Evolutionary conservation across 2,329 filamentous ascomycete genomes (phyloP).

Genomic region (Celoporthe dispersa): DNA sequence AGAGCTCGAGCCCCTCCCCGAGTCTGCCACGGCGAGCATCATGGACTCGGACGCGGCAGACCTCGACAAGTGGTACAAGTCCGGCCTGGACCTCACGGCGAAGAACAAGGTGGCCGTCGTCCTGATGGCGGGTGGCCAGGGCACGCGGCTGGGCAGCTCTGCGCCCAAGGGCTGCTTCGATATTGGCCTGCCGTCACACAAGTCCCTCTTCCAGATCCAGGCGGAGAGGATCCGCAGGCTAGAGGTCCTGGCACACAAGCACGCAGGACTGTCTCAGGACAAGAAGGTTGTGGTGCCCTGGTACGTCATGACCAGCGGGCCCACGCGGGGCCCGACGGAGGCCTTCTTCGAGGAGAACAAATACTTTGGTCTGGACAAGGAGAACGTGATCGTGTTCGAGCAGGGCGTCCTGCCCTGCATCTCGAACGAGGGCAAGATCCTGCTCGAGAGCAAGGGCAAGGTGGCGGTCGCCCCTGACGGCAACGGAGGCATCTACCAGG

Average conservation of each 20-base stretch:
- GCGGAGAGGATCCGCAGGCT: conserved; percentile 90
- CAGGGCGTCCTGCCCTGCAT: conserved; percentile 97
- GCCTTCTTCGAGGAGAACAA: conserved; percentile 87
- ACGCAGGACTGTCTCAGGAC: conserved; percentile 55
- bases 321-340: conserved; percentile 89
- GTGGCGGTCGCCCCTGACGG: conserved; percentile 95
- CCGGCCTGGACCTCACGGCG: conserved; percentile 78
- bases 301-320: conserved; percentile 99
- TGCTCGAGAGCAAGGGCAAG: conserved; percentile 87
- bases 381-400: conserved; percentile 92
- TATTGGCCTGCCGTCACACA: conserved; percentile 89
- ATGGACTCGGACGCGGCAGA: conserved; percentile 83
- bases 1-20: conserved; percentile 83
- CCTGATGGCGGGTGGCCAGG: conserved; percentile 96
- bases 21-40: conserved; percentile 84
- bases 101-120: conserved; percentile 83
- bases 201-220: conserved; percentile 97
- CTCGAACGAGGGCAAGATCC: conserved; percentile 95
- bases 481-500: conserved; percentile 96
- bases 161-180: conserved; percentile 97
- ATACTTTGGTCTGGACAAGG: conserved; percentile 86
- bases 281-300: conserved; percentile 76
- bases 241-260: conserved; percentile 77
- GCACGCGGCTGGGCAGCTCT: conserved; percentile 90
- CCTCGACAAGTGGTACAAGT: conserved; percentile 82